Evolutionary conservation across 768 basidiomycete species (phyloP).

Genomic region (Rhodosporidiobolus odoratus): DNA sequence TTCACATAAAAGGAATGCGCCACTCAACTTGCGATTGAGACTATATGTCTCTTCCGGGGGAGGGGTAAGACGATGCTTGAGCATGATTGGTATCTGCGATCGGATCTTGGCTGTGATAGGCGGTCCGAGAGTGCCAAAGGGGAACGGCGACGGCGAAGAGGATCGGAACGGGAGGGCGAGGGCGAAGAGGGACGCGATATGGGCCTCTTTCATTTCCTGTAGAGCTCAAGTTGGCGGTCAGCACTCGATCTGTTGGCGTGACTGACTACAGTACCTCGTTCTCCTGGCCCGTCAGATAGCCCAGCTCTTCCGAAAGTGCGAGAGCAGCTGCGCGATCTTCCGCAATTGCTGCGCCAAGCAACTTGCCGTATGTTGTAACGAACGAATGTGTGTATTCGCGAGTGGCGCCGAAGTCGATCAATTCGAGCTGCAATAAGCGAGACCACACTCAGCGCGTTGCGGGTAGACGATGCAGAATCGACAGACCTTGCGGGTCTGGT

Average conservation of each 20-base stretch:
- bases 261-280: constrained; percentile 63
- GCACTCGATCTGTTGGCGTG: neutral
- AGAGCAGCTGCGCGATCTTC: constrained; percentile 65
- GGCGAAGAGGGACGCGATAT: constrained; percentile 72
- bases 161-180: constrained; percentile 78
- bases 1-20: constrained; percentile 51
- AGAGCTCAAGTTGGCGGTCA: neutral
- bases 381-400: constrained; percentile 77
- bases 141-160: constrained; percentile 63
- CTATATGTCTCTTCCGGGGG: constrained; percentile 93
- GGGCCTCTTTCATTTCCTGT: constrained; percentile 79
- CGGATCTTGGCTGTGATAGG: constrained; percentile 70
- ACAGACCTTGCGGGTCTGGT: constrained; percentile 8
- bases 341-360: constrained; percentile 72
- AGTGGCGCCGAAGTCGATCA: constrained; percentile 96
- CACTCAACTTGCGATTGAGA: constrained; percentile 62
- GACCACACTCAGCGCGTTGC: neutral
- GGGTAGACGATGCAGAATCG: neutral
- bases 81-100: constrained; percentile 79
- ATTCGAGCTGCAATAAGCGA: constrained; percentile 56
- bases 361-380: constrained; percentile 75
- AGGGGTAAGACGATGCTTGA: constrained; percentile 77
- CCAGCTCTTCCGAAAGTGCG: constrained; percentile 69
- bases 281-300: constrained; percentile 86
- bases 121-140: constrained; percentile 58